Evolutionary conservation across 2,329 filamentous ascomycete genomes (phyloP).

Genomic region (Aspergillus fumigatiaffinis): DNA sequence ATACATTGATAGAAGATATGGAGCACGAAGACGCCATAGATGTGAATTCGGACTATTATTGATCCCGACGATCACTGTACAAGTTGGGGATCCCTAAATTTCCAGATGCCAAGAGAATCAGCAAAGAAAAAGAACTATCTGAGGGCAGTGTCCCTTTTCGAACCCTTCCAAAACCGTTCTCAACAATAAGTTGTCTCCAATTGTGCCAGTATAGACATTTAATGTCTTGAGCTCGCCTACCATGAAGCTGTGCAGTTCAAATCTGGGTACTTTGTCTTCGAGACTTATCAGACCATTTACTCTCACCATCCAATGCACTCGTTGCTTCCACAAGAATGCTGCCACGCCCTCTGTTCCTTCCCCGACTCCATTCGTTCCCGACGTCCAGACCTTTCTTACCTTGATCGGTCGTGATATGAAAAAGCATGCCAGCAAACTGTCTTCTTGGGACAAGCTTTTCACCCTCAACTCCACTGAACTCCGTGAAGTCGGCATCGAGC

Average conservation of each 20-base stretch:
- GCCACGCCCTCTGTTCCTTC: conserved; percentile 52
- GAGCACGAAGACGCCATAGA: neutral
- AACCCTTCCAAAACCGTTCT: neutral
- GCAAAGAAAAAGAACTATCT: neutral
- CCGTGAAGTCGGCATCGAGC: conserved; percentile 79
- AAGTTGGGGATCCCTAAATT: conserved; percentile 24
- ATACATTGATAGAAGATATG: neutral
- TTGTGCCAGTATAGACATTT: neutral
- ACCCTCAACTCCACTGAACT: conserved; percentile 72
- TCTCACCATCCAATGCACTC: conserved; percentile 30
- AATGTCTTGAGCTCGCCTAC: neutral
- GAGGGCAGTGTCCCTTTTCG: neutral
- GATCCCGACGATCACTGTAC: conserved; percentile 19
- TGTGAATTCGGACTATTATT: conserved; percentile 26
- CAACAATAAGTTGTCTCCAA: neutral
- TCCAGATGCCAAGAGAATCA: conserved; percentile 11
- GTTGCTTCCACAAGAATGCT: conserved; percentile 42
- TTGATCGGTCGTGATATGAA: conserved; percentile 85
- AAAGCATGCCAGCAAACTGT: conserved; percentile 80
- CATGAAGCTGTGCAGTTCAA: conserved; percentile 31
- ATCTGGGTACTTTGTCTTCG: conserved; percentile 22
- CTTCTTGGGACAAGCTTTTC: conserved; percentile 88
- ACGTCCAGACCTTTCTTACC: conserved; percentile 79
- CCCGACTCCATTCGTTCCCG: conserved; percentile 80
- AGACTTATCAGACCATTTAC: conserved; percentile 22